Evolutionary conservation across 129 eudicot species (phyloP), one percentile per base, ranked within the genome.

Genomic region (Mikania micrantha): DNA sequence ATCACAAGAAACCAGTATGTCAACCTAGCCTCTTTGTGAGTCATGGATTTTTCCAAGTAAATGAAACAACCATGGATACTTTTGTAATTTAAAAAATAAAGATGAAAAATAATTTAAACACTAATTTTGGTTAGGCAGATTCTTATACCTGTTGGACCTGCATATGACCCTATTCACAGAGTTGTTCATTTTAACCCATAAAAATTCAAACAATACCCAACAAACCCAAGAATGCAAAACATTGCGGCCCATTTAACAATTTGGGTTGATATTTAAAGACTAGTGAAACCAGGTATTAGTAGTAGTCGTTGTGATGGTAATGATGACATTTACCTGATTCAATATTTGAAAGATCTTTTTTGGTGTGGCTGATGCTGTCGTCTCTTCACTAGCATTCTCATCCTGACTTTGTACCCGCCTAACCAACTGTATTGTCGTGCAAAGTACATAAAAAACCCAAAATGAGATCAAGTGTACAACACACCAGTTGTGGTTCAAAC

Each of bases 261-360:
- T 7, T 24, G 52, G 44, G 20, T 12, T 20, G 21, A 39, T 20
- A 48, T 48, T 48, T 48, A 48, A 19, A 48, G 25, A 48, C 6
- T 12, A 3, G 5, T 41, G 10, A 40, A 41, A 41, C 47, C 25
- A 13, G 25, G 10, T 48, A 48, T 48, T 17, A 17, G 15, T 50
- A 20, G 57, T 19, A 7, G 36, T 32, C 36, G 28, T 7, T 4
- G 58, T 19, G 4, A 20, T 17, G 56, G 25, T 50, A 22, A 4
- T 17, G 10, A 49, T 29, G 32, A 15, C 7, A 35, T 16, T 53
- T 78, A 92, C 98, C 89, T 92, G 99, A 58, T 82, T 89, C 80
- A 88, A 78, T 41, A 93, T 59, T 83, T 93, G 99, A 38, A 93
- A 93, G 36, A 93, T 89, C 75, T 93, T 89, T 86, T 86, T 82